Conservation (phyloP, 2,329 filamentous ascomycete species). For the Phyllosticta paracitricarpa region DNA sequence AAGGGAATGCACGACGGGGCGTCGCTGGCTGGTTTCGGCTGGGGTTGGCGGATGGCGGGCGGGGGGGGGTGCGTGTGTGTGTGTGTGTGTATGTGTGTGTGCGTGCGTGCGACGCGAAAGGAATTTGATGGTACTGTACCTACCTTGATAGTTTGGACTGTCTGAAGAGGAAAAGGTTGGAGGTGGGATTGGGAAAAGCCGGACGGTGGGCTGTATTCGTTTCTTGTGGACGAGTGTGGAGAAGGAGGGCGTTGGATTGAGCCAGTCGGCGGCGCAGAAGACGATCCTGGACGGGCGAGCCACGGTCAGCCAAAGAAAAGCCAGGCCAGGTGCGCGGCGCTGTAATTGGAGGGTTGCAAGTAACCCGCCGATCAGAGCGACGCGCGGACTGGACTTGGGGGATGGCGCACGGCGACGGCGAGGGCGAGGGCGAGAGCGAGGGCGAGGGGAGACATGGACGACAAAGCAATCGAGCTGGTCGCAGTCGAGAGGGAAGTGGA, state of each 20-base stretch:
- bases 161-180: conserved; percentile 27
- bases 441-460: no score
- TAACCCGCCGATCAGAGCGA: background rate
- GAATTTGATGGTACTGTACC: background rate
- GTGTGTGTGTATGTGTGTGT: no score
- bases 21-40: background rate
- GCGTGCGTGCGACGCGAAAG: background rate
- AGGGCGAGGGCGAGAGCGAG: no score
- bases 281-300: conserved; percentile 10
- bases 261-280: conserved; percentile 11
- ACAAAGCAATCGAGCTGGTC: no score
- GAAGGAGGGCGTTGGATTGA: conserved; percentile 1
- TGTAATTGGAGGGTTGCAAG: background rate
- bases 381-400: background rate
- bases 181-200: conserved; percentile 30
- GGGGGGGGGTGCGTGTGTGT: background rate
- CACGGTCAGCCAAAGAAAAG: conserved; percentile 7
- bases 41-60: background rate
- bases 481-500: no score
- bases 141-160: background rate
- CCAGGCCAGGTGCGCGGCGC: background rate
- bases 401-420: no score
- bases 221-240: conserved; percentile 11
- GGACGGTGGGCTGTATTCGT: conserved; percentile 28
- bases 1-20: conserved; percentile 19